Evolutionary conservation across 2,329 filamentous ascomycete genomes (phyloP), one percentile per base, ranked within the genome.

Genomic region (Monilinia aucupariae): DNA sequence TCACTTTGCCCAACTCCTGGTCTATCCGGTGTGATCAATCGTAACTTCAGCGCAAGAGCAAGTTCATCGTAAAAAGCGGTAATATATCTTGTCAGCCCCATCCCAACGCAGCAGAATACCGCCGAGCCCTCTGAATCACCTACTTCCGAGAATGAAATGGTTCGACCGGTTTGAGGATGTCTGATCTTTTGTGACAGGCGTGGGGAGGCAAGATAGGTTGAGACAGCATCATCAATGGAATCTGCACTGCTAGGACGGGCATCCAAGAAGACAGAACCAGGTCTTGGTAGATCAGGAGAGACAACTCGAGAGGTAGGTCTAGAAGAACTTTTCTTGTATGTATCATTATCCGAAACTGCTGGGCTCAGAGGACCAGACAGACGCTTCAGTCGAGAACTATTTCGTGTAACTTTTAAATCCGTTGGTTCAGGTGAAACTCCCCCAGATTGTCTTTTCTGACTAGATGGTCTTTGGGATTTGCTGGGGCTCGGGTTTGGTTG

Each of bases 1-100:
- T 96, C 92, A 73, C 93, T 97, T 71, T 91, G 92, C 54, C 94
- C 94, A 20, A 99, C 91, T 32, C 94, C 94, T 61, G 94, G 94
- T 60, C 94, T 85, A 75, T 99, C 94, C 7, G 93, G 89, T 0
- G 94, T 97, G 68, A 99, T 96, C 59, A 99, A 81, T 25, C 94
- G 86, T 63, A 99, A 77, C 74, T 91, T 94, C 64, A 99, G 78
- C 0, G 92, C 96, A 71, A 90, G 78, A 2, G 94, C 94, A 60
- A 99, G 80, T 75, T 99, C 94, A 74, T 99, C 94, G 73, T 97
- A 99, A 74, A 99, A 99, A 0, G 92, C 92, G 65, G 91, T 97
- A 64, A 99, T 90, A 74, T 94, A 99, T 75, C 94, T 85, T 13
- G 94, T 99, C 71, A 99, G 77, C 0, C 94, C 94, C 94, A 99